Evolutionary conservation across 768 basidiomycete species (phyloP).

Genomic region (Pisolithus marmoratus): DNA sequence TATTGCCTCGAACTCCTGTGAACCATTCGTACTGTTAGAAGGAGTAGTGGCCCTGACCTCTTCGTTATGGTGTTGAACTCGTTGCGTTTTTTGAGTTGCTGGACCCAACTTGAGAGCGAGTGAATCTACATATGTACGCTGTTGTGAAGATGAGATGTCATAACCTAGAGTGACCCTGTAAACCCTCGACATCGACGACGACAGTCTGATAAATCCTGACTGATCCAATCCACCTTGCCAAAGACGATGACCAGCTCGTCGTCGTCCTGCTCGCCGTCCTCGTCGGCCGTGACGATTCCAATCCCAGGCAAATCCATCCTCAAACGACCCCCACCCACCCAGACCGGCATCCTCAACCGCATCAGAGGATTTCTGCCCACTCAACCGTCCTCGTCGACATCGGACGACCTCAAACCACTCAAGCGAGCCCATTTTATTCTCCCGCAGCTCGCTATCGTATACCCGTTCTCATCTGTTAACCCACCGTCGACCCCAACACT

Average conservation of each 20-base stretch:
- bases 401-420: constrained; percentile 56
- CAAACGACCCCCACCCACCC: constrained; percentile 66
- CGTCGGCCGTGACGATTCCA: constrained; percentile 75
- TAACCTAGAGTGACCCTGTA: no score
- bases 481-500: constrained; percentile 78
- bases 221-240: not conserved
- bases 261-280: constrained; percentile 63
- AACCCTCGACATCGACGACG: not conserved
- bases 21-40: no score
- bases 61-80: no score
- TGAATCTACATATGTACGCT: no score
- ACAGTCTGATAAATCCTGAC: not conserved
- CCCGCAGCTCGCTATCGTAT: constrained; percentile 78
- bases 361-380: constrained; percentile 71
- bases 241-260: constrained; percentile 23
- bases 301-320: constrained; percentile 78
- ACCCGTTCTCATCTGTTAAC: constrained; percentile 81
- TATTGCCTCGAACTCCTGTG: no score
- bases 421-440: constrained; percentile 91
- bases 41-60: no score
- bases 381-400: constrained; percentile 28
- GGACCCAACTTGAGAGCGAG: no score
- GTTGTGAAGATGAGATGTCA: no score
- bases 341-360: constrained; percentile 65
- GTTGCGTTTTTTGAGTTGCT: no score